A percentile compares a stretch with the other conserved stretches of the same genome.
These are phyloP conservation scores for Peronospora destructor DNA, from an alignment of 352 stramenopile species.

Conservation along the genomic window DNA sequence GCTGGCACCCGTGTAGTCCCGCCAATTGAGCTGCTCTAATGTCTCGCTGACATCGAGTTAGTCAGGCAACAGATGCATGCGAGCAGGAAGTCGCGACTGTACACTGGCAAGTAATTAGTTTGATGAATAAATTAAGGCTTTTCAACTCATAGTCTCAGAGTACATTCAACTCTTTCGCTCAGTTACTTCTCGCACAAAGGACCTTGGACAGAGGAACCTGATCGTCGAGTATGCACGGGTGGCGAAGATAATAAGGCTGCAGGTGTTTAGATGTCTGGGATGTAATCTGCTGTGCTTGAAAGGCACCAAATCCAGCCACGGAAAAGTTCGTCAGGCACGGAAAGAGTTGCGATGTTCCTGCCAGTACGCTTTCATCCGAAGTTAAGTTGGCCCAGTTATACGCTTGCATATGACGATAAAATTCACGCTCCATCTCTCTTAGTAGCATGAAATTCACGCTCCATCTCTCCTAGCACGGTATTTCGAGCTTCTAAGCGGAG, in stretches of 20 bases:
- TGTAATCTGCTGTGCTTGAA: conserved; percentile 48
- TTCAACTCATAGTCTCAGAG: no score
- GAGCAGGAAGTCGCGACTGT: no score
- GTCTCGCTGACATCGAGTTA: no score
- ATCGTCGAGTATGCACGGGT: conserved; percentile 11
- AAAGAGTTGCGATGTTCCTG: conserved; percentile 30
- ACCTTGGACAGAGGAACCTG: conserved; percentile 7
- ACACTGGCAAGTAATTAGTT: no score
- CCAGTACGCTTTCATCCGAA: conserved; percentile 15
- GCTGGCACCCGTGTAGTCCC: no score
- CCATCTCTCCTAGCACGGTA: conserved; percentile 59
- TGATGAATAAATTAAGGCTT: no score
- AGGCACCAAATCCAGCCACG: conserved; percentile 46
- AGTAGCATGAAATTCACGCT: conserved; percentile 66
- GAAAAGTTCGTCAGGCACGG: conserved; percentile 57
- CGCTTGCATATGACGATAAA: conserved; percentile 66
- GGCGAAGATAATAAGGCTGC: conserved; percentile 21
- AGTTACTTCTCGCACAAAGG: conserved; percentile 14
- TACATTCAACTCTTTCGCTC: conserved; percentile 4
- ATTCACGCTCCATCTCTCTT: conserved; percentile 63
- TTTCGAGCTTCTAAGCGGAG: conserved; percentile 56
- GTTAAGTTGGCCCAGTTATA: conserved; percentile 53
- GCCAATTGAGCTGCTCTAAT: no score
- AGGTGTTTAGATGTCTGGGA: conserved; percentile 29
- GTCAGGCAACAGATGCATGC: no score